These are phyloP conservation scores for Trichoderma afroharzianum DNA, from an alignment of 2,329 filamentous ascomycete species.

Conservation along the genomic window DNA sequence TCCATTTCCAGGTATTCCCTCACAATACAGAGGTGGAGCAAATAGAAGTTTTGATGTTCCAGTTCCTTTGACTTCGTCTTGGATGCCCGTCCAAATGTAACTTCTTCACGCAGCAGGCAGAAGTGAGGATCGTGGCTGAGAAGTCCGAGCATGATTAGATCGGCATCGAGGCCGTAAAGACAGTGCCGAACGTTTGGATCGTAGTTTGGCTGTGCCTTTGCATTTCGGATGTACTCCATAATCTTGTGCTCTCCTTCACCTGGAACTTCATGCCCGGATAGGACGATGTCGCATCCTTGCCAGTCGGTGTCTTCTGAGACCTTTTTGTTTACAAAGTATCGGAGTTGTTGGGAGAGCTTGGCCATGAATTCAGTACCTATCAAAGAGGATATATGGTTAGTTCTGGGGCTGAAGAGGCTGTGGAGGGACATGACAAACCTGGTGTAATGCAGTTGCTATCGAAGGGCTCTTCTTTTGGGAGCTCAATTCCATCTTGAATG, in stretches of 20 bases:
- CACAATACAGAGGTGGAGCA: slow-evolving; percentile 96
- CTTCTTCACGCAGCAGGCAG: slow-evolving; percentile 92
- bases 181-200: slow-evolving; percentile 93
- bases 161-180: slow-evolving; percentile 93
- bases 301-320: slow-evolving; percentile 94
- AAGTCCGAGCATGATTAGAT: slow-evolving; percentile 96
- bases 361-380: slow-evolving; percentile 90
- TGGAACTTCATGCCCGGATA: slow-evolving; percentile 96
- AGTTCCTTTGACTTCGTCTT: slow-evolving; percentile 91
- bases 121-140: slow-evolving; percentile 98
- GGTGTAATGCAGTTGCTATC: slow-evolving; percentile 99
- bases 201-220: slow-evolving; percentile 91
- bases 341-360: slow-evolving; percentile 86
- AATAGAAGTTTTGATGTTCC: slow-evolving; percentile 97
- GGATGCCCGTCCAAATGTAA: slow-evolving; percentile 87
- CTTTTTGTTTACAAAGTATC: slow-evolving; percentile 99
- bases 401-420: background rate
- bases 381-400: background rate
- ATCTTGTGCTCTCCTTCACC: slow-evolving; percentile 99
- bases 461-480: slow-evolving; percentile 93
- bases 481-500: slow-evolving; percentile 79
- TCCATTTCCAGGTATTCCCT: slow-evolving; percentile 95
- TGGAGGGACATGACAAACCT: slow-evolving; percentile 41
- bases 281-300: slow-evolving; percentile 93
- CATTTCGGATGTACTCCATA: slow-evolving; percentile 99